phyloP scores from a whole-genome alignment of 371 early-diverging fungal genomes.

The Mortierella sp. region DNA sequence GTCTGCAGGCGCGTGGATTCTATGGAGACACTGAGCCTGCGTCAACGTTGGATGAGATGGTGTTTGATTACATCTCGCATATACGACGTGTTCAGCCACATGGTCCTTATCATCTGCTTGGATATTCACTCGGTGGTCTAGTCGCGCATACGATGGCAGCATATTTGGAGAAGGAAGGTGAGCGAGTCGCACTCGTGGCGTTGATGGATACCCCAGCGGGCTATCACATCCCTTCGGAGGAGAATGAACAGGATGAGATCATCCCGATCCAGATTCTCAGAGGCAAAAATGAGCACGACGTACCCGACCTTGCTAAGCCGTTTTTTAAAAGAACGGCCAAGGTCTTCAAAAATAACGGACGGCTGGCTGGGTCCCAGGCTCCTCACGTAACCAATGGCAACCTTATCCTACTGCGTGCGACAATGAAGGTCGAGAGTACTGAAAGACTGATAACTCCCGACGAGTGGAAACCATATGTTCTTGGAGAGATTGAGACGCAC shows the following conservation, averaged over 20 bases:
- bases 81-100: slow-evolving; percentile 18
- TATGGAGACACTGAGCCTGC: neutral
- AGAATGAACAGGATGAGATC: neutral
- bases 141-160: slow-evolving; percentile 7
- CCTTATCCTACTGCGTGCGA: neutral
- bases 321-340: neutral
- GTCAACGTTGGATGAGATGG: slow-evolving; percentile 13
- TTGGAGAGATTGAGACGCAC: neutral
- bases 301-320: neutral
- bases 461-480: slow-evolving; percentile 3
- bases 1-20: slow-evolving; percentile 25
- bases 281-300: neutral
- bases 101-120: slow-evolving; percentile 20
- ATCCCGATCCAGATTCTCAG: neutral
- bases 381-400: neutral
- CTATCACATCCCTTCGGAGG: slow-evolving; percentile 4
- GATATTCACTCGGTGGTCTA: slow-evolving; percentile 12
- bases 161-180: slow-evolving; percentile 1
- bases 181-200: slow-evolving; percentile 1
- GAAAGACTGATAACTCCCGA: neutral
- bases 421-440: neutral
- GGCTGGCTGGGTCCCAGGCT: neutral
- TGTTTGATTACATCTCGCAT: slow-evolving; percentile 11
- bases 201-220: slow-evolving; percentile 8
- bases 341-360: neutral